Base-by-base conservation (phyloP, 169 alveolate genomes). In the Eimeria praecox region DNA sequence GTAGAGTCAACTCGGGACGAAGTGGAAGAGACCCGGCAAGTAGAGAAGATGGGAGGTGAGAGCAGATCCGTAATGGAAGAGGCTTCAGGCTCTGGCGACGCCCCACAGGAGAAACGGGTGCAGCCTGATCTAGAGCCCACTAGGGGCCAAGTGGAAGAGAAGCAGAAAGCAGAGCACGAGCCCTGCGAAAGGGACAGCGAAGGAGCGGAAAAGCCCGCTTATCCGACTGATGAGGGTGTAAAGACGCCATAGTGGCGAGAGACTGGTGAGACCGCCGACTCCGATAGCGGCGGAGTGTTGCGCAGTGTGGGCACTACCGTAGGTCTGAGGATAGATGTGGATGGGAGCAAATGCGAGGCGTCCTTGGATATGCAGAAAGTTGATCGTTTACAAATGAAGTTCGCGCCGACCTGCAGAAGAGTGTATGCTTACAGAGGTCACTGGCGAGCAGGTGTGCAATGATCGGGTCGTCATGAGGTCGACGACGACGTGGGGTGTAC, bases 291-390 rank as follows among this genome's bases (percentile, higher is more conserved):
- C 69, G 69, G 59, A 52, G 59, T 52, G 14, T 52, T 6, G 69
- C 5, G 69, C 69, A 20, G 69, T 56, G 69, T 56, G 69, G 69
- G 69, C 69, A 56, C 69, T 56, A 56, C 69, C 69, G 69, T 27
- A 56, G 5, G 8, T 56, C 69, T 56, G 80, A 30, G 80, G n/a
- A 44, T 30, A n/a, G n/a, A n/a, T n/a, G n/a, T n/a, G n/a, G n/a
- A n/a, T n/a, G n/a, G n/a, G n/a, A n/a, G n/a, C n/a, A 40, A n/a
- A n/a, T 69, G 44, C 44, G 80, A 69, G 80, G 46, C 80, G 80
- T 69, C 30, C 49, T 27, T 69, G 44, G 80, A 69, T 20, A 30
- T 44, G 44, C 46, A 30, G 22, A 69, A 9, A 30, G 80, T 69
- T 35, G 44, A 69, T 56, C 42, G 80, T n/a, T 35, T 69, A n/a